Evolutionary conservation across 306 rosid genomes (phyloP).

Genomic region (Fragaria nilgerrensis): DNA sequence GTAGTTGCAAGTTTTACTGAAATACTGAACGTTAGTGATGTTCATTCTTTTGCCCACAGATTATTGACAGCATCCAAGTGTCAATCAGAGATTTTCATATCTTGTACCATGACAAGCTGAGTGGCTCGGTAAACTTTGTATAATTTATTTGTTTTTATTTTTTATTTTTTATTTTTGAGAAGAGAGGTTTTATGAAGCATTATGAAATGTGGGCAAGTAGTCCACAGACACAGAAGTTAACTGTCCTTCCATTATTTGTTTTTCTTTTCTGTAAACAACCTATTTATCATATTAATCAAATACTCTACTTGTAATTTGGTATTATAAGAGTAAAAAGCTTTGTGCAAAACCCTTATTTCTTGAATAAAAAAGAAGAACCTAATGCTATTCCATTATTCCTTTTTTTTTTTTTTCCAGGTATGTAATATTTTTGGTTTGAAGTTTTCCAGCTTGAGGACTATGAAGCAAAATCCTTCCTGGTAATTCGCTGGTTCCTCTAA

Average conservation of each 20-base stretch:
- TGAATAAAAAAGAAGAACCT: neutral
- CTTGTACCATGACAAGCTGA: constrained; percentile 50
- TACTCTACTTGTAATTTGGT: neutral
- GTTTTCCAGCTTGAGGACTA: constrained; percentile 70
- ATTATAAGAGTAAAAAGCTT: neutral
- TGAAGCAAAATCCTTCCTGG: constrained; percentile 82
- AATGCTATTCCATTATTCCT: constrained; percentile 2
- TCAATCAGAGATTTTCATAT: constrained; percentile 74
- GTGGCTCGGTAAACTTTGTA: constrained; percentile 50
- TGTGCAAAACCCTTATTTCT: neutral
- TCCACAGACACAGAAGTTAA: neutral
- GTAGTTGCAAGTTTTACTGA: constrained; percentile 10
- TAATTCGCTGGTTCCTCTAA: constrained; percentile 34
- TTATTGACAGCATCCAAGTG: constrained; percentile 92
- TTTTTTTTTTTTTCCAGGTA: constrained; percentile 52
- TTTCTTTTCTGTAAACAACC: too few relatives aligned
- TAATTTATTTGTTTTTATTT: neutral
- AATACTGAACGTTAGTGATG: constrained; percentile 11
- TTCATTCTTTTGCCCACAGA: constrained; percentile 33
- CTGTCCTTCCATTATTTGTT: neutral
- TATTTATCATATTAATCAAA: neutral
- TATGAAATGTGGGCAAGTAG: neutral
- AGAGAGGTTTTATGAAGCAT: neutral
- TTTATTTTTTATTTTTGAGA: neutral
- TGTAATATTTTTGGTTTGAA: constrained; percentile 67